These are phyloP conservation scores for Geotrichum candidum DNA, from an alignment of 1,139 yeast species.

Conservation along the genomic window DNA sequence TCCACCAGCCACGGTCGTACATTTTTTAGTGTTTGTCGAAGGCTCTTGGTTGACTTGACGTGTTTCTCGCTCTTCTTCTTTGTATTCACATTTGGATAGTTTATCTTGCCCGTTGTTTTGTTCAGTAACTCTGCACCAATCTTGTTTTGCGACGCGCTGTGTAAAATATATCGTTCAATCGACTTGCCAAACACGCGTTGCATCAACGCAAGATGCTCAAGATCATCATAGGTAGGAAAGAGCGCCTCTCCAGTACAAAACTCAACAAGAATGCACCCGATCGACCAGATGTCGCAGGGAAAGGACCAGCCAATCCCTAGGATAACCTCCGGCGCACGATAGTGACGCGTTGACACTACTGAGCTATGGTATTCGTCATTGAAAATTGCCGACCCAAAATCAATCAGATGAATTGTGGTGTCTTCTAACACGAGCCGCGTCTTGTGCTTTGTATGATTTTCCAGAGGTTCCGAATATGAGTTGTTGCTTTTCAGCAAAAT, in stretches of 20 bases:
- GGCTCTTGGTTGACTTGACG: constrained; percentile 48
- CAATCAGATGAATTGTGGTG: constrained; percentile 84
- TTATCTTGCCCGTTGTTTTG: constrained; percentile 16
- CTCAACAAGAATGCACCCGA: constrained; percentile 91
- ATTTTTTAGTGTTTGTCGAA: constrained; percentile 39
- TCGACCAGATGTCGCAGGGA: constrained; percentile 96
- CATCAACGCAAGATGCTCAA: constrained; percentile 94
- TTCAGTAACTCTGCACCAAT: constrained; percentile 25
- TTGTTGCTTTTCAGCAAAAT: constrained; percentile 50
- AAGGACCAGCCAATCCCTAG: constrained; percentile 88
- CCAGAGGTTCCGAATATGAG: constrained; percentile 3
- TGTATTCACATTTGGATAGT: constrained; percentile 37
- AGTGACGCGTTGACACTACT: constrained; percentile 86
- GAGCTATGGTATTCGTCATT: constrained; percentile 90
- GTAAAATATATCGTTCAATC: constrained; percentile 30
- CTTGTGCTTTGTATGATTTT: constrained; percentile 20
- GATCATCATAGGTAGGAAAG: constrained; percentile 89
- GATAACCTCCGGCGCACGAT: constrained; percentile 95
- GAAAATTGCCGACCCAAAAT: constrained; percentile 93
- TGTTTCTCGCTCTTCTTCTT: constrained; percentile 41
- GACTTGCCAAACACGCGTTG: constrained; percentile 54
- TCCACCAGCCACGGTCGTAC: constrained; percentile 21
- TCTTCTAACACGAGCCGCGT: constrained; percentile 42
- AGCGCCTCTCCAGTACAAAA: constrained; percentile 92
- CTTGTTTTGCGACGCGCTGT: constrained; percentile 25